Base-by-base conservation (phyloP, 1,284 basidiomycete genomes). In the Entoloma clypeatum region DNA sequence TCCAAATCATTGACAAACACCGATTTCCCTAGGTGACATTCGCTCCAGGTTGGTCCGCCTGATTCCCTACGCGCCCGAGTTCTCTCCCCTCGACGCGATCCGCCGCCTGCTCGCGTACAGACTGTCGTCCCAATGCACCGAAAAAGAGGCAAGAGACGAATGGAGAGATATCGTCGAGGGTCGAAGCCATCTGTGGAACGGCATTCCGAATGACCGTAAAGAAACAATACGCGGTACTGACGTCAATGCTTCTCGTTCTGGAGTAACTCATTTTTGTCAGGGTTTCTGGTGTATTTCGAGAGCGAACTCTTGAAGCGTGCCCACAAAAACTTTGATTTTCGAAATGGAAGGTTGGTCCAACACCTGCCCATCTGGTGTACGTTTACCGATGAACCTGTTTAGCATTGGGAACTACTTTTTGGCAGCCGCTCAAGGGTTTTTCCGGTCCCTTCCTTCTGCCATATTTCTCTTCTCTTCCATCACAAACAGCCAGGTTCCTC, bases 151-250 rank as follows among this genome's bases (percentile, higher is more conserved):
- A n/a, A 79, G 90, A 46, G 88, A 91, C 22, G 76, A 90, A 53
- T 97, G 93, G 92, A 72, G 87, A 50, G 82, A 91, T 47, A 92
- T 98, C 46, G 86, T 98, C 9, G 94, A 98, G 65, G 95, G 95
- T 0, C 74, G 75, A 19, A 93, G 90, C 56, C 50, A 55, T 1
- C 71, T 97, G 3, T 99, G 95, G 95, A 60, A 70, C 3, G 92
- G 90, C 0, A 92, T 99, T 34, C 91, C 93, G 0, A 79, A 79
- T 27, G 95, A 98, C 60, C 79, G 92, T 49, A 94, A 94, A 62
- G 95, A 98, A 61, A 81, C 82, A 17, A 87, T 94, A 39, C 75
- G 92, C 59, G 89, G 89, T 83, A 57, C 16, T 53, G 40, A 33
- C 33, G 22, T 19, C 27, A 25, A 16, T 32, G n/a, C 33, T 9